Evolutionary conservation across 371 early-diverging fungal species (phyloP).

Genomic region (Synchytrium microbalum): DNA sequence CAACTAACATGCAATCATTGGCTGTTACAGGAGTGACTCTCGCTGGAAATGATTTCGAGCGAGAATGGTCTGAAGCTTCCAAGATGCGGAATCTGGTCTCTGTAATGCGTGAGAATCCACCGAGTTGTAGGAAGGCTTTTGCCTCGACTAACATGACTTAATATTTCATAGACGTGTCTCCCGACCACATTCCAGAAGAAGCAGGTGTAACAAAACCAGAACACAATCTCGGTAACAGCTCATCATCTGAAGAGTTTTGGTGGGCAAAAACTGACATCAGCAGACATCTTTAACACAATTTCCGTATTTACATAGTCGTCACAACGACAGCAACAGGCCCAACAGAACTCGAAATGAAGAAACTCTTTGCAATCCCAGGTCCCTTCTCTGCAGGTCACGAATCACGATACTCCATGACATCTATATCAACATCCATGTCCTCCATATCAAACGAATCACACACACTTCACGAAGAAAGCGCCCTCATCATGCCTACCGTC

Average conservation of each 20-base stretch:
- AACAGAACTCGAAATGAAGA: not conserved
- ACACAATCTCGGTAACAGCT: not conserved
- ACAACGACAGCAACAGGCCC: not conserved
- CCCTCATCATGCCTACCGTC: not conserved
- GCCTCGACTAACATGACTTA: not conserved
- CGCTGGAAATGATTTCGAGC: constrained; percentile 15
- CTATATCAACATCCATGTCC: not conserved
- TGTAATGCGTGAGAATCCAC: constrained; percentile 14
- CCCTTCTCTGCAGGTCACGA: not conserved
- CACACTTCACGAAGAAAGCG: too few relatives aligned
- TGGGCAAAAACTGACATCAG: too few relatives aligned
- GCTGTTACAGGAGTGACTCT: constrained; percentile 12
- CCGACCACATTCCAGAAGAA: not conserved
- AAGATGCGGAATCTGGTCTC: constrained; percentile 12
- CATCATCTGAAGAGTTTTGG: too few relatives aligned
- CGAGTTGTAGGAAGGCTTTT: too few relatives aligned
- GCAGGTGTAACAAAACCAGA: not conserved
- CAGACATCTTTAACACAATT: too few relatives aligned
- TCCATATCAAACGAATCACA: not conserved
- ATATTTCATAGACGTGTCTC: not conserved
- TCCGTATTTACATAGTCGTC: too few relatives aligned
- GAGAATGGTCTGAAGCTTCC: constrained; percentile 8
- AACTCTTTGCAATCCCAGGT: not conserved
- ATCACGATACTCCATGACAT: not conserved
- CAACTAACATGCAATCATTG: not conserved